Evolutionary conservation across 73 alveolate genomes (phyloP), one percentile per base, ranked within the genome.

Genomic region (Paramecium caudatum): DNA sequence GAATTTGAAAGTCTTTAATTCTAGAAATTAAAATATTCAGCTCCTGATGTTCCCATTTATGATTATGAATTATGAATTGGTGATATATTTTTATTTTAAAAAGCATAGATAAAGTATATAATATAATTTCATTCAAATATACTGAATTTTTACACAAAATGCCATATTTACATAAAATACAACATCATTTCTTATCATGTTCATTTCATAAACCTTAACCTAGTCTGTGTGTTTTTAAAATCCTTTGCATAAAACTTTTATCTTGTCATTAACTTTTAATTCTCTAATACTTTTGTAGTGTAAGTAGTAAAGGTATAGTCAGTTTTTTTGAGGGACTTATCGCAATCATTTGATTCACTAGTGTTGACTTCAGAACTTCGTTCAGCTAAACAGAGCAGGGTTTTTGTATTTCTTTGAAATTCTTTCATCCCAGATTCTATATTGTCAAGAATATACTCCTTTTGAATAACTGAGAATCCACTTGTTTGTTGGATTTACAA

Each of bases 21-120:
- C 43, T 17, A 74, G 68, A 74, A 74, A 27, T 25, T 41, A 7
- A 37, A 36, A 41, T 45, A 27, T 21, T 36, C 43, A 13, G 17
- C 16, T 21, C 88, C 55, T 19, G 27, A 70, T 19, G 88, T 74
- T 21, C 88, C 88, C 17, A 74, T 74, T 19, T 74, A 74, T 74
- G 88, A 74, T 74, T 74, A 36, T 47, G 88, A 74, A 74, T 19
- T 74, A 74, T 74, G 88, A 74, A 39, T 55, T n/a, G n/a, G n/a
- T n/a, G n/a, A n/a, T n/a, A n/a, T n/a, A n/a, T n/a, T n/a, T n/a
- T n/a, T n/a, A n/a, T n/a, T n/a, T n/a, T n/a, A n/a, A n/a, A n/a
- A n/a, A n/a, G n/a, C n/a, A n/a, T n/a, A n/a, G n/a, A n/a, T n/a
- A n/a, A n/a, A n/a, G n/a, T n/a, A n/a, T n/a, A n/a, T n/a, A n/a